Evolutionary conservation across 371 early-diverging fungal genomes (phyloP).

Genomic region (Mortierella sp.): DNA sequence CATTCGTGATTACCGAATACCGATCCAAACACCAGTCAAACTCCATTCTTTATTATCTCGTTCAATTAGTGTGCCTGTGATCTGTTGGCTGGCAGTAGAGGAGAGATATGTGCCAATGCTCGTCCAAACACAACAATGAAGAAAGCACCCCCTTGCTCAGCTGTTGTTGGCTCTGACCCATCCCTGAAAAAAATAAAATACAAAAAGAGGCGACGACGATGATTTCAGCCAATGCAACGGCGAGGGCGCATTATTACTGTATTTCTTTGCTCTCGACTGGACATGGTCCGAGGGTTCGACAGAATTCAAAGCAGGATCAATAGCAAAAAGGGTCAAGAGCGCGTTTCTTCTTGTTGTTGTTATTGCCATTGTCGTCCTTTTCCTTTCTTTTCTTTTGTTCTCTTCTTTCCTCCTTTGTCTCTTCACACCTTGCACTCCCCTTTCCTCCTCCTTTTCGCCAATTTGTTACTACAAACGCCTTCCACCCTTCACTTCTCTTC

Average conservation of each 20-base stretch:
- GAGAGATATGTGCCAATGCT: too few species aligned
- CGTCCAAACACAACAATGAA: too few species aligned
- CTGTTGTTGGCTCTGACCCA: background rate
- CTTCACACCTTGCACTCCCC: background rate
- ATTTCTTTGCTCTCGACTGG: background rate
- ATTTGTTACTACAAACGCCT: background rate
- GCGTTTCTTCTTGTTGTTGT: background rate
- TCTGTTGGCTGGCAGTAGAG: too few species aligned
- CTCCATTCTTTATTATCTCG: too few species aligned
- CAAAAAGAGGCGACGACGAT: background rate
- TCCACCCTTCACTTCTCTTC: background rate
- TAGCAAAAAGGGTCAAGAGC: background rate
- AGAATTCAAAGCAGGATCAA: background rate
- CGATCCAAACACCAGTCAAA: too few species aligned
- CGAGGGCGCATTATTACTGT: background rate
- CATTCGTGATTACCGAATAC: too few species aligned
- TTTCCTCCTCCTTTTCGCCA: background rate
- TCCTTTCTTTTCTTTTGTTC: background rate
- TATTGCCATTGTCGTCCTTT: background rate
- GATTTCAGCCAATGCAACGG: background rate
- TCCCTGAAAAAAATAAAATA: background rate
- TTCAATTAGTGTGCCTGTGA: too few species aligned
- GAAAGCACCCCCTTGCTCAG: too few species aligned
- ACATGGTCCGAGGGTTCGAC: conserved; percentile 3
- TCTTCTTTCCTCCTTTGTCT: background rate